phyloP scores from a whole-genome alignment of 2,329 filamentous ascomycete genomes.

The Trichoderma sp. region DNA sequence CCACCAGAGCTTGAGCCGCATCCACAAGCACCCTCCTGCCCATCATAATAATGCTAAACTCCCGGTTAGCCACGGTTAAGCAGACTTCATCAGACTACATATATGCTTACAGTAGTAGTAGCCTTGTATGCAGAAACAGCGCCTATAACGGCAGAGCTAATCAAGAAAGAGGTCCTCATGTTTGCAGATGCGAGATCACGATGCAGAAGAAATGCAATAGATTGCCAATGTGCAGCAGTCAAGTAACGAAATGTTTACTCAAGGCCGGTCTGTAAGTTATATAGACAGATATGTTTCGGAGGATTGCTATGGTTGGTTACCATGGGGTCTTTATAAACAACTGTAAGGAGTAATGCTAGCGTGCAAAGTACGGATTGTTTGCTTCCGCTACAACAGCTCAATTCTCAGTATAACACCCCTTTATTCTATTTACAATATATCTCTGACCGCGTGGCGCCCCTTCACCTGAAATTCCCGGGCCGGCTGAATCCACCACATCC shows the following conservation, averaged over 20 bases:
- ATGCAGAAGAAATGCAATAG: background rate
- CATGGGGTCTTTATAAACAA: background rate
- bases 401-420: background rate
- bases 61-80: background rate
- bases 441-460: background rate
- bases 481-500: background rate
- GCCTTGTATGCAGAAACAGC: conserved; percentile 1
- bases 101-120: conserved; percentile 1
- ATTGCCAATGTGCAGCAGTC: background rate
- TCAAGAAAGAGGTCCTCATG: background rate
- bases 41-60: conserved; percentile 3
- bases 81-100: background rate
- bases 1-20: conserved; percentile 7
- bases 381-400: background rate
- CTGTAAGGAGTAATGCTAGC: background rate
- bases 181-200: background rate
- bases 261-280: background rate
- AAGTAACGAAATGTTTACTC: background rate
- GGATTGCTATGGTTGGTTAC: background rate
- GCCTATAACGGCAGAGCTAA: background rate
- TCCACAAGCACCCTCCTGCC: conserved; percentile 5
- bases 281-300: background rate
- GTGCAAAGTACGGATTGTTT: background rate
- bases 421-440: background rate
- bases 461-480: background rate